These are phyloP conservation scores for Iberis pinnata DNA, from an alignment of 345 rosid genomes.

Conservation along the genomic window DNA sequence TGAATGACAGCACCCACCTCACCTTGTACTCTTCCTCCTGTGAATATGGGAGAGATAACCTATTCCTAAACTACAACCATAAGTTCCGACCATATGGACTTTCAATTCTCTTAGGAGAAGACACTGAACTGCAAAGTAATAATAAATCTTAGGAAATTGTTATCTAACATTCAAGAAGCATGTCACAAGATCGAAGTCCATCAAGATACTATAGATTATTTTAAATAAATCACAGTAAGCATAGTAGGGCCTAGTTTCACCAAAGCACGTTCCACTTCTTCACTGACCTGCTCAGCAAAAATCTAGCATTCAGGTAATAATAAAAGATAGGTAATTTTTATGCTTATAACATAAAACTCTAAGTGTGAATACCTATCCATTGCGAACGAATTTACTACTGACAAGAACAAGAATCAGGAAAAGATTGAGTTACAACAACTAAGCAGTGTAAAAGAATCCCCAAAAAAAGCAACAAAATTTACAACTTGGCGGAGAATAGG, in stretches of 20 bases:
- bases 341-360: background rate
- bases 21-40: conserved; percentile 97
- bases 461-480: conserved; percentile 34
- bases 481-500: conserved; percentile 98
- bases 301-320: too few species aligned
- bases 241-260: conserved; percentile 90
- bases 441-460: too few species aligned
- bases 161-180: background rate
- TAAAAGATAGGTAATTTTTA: too few species aligned
- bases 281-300: conserved; percentile 68
- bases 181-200: background rate
- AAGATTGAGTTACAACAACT: too few species aligned
- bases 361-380: too few species aligned
- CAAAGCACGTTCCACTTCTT: conserved; percentile 98
- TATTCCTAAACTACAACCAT: conserved; percentile 69
- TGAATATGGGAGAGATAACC: conserved; percentile 91
- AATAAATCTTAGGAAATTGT: conserved; percentile 1
- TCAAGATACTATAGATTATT: background rate
- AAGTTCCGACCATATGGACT: conserved; percentile 78
- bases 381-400: background rate
- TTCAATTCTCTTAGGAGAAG: conserved; percentile 86
- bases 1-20: conserved; percentile 97
- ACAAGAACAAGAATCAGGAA: background rate
- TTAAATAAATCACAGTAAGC: conserved; percentile 61
- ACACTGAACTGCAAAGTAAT: conserved; percentile 35